phyloP scores from a whole-genome alignment of 345 rosid genomes.

The Syzygium oleosum region DNA sequence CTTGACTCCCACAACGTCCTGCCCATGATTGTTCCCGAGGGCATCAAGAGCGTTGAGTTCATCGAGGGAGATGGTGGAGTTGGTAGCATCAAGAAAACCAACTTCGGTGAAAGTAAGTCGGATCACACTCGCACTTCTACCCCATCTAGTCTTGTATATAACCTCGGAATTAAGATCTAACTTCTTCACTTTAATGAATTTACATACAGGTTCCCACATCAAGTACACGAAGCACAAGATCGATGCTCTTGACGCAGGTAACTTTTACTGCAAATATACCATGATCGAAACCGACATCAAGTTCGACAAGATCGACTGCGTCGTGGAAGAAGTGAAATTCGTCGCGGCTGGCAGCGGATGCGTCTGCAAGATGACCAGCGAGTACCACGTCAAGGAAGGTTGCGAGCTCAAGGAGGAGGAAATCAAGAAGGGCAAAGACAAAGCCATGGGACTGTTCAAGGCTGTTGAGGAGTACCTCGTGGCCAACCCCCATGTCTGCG shows the following conservation, averaged over 20 bases:
- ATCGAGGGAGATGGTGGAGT: slow-evolving; percentile 35
- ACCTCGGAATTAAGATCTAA: no score
- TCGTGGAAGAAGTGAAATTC: neutral
- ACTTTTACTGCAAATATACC: neutral
- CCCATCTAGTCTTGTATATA: neutral
- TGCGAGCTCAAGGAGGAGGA: no score
- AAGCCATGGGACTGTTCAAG: no score
- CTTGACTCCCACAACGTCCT: neutral
- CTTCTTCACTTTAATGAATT: no score
- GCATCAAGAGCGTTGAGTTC: slow-evolving; percentile 9
- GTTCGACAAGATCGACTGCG: neutral
- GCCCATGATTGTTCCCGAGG: slow-evolving; percentile 20
- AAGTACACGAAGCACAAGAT: slow-evolving; percentile 1
- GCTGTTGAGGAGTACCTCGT: no score
- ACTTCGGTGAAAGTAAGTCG: neutral
- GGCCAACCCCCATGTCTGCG: no score
- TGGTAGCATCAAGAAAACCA: slow-evolving; percentile 20
- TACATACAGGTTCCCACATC: neutral
- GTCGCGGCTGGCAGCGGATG: neutral
- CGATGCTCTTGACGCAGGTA: neutral
- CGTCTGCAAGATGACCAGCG: neutral
- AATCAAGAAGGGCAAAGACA: no score
- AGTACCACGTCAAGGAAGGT: neutral
- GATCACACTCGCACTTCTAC: neutral
- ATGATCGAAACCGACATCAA: slow-evolving; percentile 1